Percentiles rank a stretch among this genome's conserved stretches.
These are phyloP conservation scores for Saccharomyces hybrid DNA, from an alignment of 1,139 yeast species.

Conservation along the genomic window DNA sequence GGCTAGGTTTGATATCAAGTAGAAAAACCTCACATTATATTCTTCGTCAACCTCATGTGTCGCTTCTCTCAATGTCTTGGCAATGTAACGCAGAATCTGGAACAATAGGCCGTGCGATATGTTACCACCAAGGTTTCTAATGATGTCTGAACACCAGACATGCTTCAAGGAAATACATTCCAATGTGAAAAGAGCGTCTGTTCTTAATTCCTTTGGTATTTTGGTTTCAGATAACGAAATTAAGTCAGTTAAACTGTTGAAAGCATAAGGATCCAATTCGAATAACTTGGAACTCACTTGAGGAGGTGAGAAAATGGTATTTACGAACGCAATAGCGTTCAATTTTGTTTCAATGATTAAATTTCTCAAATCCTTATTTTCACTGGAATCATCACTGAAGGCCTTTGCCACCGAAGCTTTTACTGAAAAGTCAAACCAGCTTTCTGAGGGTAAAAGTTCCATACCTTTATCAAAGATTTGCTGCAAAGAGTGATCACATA, in stretches of 20 bases:
- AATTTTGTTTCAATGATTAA: slow-evolving; percentile 58
- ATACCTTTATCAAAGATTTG: slow-evolving; percentile 59
- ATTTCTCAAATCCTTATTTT: slow-evolving; percentile 49
- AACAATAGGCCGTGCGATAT: slow-evolving; percentile 78
- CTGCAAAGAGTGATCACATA: slow-evolving; percentile 46
- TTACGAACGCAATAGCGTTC: slow-evolving; percentile 56
- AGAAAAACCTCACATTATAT: slow-evolving; percentile 49
- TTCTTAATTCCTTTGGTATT: slow-evolving; percentile 46
- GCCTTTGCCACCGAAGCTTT: slow-evolving; percentile 65
- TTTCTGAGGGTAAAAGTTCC: slow-evolving; percentile 51
- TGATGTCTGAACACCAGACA: slow-evolving; percentile 68
- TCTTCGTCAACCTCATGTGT: slow-evolving; percentile 37
- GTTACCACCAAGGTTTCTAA: slow-evolving; percentile 81
- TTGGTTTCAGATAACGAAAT: slow-evolving; percentile 47
- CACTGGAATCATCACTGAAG: slow-evolving; percentile 51
- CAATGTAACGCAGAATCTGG: slow-evolving; percentile 59
- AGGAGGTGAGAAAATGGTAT: slow-evolving; percentile 42
- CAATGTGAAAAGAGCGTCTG: slow-evolving; percentile 59
- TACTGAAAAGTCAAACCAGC: slow-evolving; percentile 57
- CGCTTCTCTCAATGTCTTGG: slow-evolving; percentile 37
- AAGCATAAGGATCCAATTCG: slow-evolving; percentile 67
- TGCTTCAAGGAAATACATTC: slow-evolving; percentile 65
- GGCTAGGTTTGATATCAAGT: slow-evolving; percentile 50
- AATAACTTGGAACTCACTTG: slow-evolving; percentile 57
- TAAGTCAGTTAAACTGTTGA: slow-evolving; percentile 64